Percentiles rank a stretch among this genome's conserved stretches.
These are phyloP conservation scores for Aureobasidium sp. DNA, from an alignment of 2,329 filamentous ascomycete genomes.

Conservation along the genomic window DNA sequence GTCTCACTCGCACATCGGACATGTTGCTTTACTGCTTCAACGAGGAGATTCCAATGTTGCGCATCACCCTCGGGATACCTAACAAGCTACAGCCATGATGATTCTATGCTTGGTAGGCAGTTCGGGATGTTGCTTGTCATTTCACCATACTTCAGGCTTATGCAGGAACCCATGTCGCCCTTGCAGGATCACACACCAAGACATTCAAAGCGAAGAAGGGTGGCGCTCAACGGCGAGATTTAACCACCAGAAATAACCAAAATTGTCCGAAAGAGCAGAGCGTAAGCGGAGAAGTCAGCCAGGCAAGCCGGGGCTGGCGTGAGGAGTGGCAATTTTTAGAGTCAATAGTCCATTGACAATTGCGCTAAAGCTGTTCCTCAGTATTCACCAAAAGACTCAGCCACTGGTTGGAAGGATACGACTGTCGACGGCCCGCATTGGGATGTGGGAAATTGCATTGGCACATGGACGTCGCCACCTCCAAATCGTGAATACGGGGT, in stretches of 20 bases:
- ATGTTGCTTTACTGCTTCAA: not conserved
- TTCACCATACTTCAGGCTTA: not conserved
- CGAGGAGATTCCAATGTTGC: not conserved
- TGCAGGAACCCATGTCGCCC: constrained; percentile 5
- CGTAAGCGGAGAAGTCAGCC: constrained; percentile 4
- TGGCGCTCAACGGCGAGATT: constrained; percentile 1
- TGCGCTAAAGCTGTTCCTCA: constrained; percentile 3
- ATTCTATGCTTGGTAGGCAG: not conserved
- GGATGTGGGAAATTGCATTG: constrained; percentile 10
- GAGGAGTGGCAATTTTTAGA: constrained; percentile 3
- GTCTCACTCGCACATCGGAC: not conserved
- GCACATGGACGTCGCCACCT: not conserved
- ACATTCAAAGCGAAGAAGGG: constrained; percentile 5
- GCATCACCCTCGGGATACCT: not conserved
- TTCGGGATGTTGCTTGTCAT: not conserved
- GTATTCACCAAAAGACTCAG: not conserved
- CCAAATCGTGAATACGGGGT: not conserved
- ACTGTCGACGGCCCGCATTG: constrained; percentile 1
- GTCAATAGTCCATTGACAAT: constrained; percentile 1
- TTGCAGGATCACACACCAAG: not conserved
- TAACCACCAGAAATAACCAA: not conserved
- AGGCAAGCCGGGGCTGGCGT: not conserved
- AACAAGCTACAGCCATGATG: not conserved
- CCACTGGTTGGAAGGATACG: constrained; percentile 2
- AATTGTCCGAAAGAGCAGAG: not conserved